Evolutionary conservation across 768 basidiomycete species (phyloP), one percentile per base, ranked within the genome.

Genomic region (Asterophora lycoperdoides): DNA sequence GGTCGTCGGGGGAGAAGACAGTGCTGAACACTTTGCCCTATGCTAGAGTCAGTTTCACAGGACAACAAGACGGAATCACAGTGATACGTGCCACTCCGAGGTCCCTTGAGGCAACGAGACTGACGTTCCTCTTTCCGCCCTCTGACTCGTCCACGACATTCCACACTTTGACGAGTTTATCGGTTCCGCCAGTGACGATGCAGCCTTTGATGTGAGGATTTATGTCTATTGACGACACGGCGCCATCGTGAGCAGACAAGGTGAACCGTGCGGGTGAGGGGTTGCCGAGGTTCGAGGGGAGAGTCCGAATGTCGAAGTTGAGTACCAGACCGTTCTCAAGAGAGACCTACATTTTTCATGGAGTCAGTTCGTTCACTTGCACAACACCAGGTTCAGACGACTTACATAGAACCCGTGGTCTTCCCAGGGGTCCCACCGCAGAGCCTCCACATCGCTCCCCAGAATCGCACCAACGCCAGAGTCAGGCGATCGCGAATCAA

Each of bases 361-460:
- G n/a, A n/a, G n/a, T 15, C 35, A 11, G 14, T 54, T 5, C 39
- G 17, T 34, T 39, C 9, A 23, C 1, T 45, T 14, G 14, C 5
- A 39, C 33, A 17, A 11, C 29, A 26, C 18, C 1, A 0, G 28
- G 9, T 18, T 8, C 1, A 2, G 23, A 23, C 3, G 28, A 66
- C 87, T 54, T 55, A 93, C 93, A 61, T 90, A 96, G 71, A 96
- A 95, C 2, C 80, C 79, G 53, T 84, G 79, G 5, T 77, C 76
- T 46, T 95, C 89, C 89, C 91, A 96, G 42, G 93, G 94, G 68
- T 99, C 95, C 95, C 96, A 99, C 54, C 84, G 71, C 34, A 97
- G 67, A 33, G 89, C 88, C 68, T 99, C 96, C 14, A 98, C 93
- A 65, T 98, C 96, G 49, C 90, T 86, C 2, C 87, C 91, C 6